Conservation (phyloP, 2,329 filamentous ascomycete species). For the Fusarium marasasianum region DNA sequence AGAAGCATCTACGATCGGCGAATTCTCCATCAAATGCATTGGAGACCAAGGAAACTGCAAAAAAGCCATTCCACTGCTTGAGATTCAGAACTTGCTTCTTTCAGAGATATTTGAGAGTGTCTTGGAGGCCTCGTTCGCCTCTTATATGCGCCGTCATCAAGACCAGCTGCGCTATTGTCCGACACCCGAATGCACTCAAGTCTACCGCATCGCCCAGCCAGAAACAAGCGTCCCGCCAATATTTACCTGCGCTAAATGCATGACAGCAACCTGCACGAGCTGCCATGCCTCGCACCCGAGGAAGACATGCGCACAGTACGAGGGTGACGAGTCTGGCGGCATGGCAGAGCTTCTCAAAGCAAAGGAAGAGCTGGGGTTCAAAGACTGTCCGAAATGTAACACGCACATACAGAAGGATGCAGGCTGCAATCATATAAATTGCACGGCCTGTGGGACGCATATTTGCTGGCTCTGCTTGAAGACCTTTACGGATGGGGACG, state of each 20-base stretch:
- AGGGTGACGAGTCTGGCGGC: conserved; percentile 38
- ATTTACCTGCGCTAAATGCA: conserved; percentile 51
- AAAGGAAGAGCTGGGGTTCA: conserved; percentile 50
- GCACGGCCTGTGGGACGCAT: conserved; percentile 51
- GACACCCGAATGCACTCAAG: conserved; percentile 53
- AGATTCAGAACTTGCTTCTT: conserved; percentile 39
- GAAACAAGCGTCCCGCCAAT: background rate
- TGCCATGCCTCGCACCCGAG: conserved; percentile 49
- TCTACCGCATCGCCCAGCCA: conserved; percentile 48
- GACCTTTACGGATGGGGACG: conserved; percentile 38
- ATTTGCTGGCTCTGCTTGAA: conserved; percentile 60
- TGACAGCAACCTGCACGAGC: conserved; percentile 46
- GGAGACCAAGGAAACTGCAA: background rate
- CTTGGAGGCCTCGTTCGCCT: conserved; percentile 49
- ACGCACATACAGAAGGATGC: conserved; percentile 53
- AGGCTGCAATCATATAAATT: conserved; percentile 60
- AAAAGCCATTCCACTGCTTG: conserved; percentile 40
- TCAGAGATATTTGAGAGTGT: conserved; percentile 47
- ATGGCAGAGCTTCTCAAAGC: conserved; percentile 40
- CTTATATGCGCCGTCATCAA: conserved; percentile 47
- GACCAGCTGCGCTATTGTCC: conserved; percentile 52
- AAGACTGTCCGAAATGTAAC: conserved; percentile 54
- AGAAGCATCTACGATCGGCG: background rate
- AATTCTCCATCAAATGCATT: background rate
- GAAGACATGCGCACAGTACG: conserved; percentile 48